Percentiles rank a stretch among this genome's conserved stretches.
phyloP scores from a whole-genome alignment of 148 eudicot species.

The Cornus controversa region DNA sequence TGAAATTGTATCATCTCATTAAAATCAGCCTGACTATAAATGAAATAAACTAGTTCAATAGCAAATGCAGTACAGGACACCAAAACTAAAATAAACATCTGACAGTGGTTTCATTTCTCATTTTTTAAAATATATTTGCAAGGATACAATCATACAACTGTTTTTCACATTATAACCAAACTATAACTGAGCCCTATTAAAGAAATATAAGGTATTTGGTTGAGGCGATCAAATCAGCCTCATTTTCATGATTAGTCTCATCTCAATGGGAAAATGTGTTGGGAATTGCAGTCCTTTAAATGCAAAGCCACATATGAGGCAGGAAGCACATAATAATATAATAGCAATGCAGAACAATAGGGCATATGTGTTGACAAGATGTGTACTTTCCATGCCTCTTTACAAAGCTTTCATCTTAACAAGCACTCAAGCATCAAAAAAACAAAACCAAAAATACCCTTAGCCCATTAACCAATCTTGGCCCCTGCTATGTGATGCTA shows the following conservation, averaged over 20 bases:
- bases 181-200: background rate
- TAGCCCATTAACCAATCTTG: background rate
- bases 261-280: background rate
- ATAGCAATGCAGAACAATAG: no score
- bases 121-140: no score
- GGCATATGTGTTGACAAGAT: background rate
- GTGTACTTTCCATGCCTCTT: background rate
- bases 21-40: background rate
- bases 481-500: background rate
- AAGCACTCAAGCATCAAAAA: background rate
- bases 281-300: background rate
- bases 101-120: background rate
- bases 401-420: background rate
- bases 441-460: background rate
- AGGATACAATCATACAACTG: no score
- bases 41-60: background rate
- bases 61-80: background rate
- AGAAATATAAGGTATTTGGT: background rate
- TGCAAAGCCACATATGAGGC: background rate
- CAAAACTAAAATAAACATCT: background rate
- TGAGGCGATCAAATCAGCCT: background rate
- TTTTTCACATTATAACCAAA: no score
- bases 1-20: background rate
- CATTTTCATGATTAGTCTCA: background rate
- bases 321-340: background rate